These are phyloP conservation scores for Aspergillus mulundensis DNA, from an alignment of 495 filamentous ascomycete species.

Conservation along the genomic window DNA sequence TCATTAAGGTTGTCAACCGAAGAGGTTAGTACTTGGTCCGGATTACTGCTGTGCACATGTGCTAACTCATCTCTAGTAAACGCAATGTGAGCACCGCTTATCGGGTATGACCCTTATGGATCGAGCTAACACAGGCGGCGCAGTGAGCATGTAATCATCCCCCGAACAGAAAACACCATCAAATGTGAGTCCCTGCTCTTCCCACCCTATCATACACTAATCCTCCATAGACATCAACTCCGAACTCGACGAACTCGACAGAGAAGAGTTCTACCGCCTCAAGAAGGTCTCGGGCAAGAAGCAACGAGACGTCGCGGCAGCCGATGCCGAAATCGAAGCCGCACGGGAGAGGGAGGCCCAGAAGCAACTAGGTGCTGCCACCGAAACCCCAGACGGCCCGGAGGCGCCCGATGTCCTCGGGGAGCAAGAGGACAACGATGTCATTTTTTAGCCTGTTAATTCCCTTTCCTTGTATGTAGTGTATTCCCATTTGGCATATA, in stretches of 20 bases:
- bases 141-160: conserved; percentile 93
- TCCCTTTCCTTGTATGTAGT: conserved; percentile 22
- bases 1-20: conserved; percentile 98
- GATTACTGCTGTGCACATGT: neutral
- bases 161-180: conserved; percentile 97
- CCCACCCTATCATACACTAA: conserved; percentile 14
- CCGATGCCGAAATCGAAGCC: conserved; percentile 66
- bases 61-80: conserved; percentile 62
- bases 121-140: conserved; percentile 14
- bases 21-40: conserved; percentile 58
- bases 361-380: conserved; percentile 35
- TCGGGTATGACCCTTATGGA: neutral
- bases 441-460: conserved; percentile 71
- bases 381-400: conserved; percentile 38
- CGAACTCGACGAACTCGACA: conserved; percentile 94
- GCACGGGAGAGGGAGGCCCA: conserved; percentile 50
- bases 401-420: conserved; percentile 67
- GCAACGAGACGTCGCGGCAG: conserved; percentile 71
- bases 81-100: conserved; percentile 66
- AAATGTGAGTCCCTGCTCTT: conserved; percentile 60
- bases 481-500: conserved; percentile 21
- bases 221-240: conserved; percentile 80
- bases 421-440: conserved; percentile 84
- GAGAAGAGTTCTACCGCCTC: conserved; percentile 96
- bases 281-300: conserved; percentile 99